Evolutionary conservation across 148 eudicot species (phyloP).

Genomic region (Silene uniflora): DNA sequence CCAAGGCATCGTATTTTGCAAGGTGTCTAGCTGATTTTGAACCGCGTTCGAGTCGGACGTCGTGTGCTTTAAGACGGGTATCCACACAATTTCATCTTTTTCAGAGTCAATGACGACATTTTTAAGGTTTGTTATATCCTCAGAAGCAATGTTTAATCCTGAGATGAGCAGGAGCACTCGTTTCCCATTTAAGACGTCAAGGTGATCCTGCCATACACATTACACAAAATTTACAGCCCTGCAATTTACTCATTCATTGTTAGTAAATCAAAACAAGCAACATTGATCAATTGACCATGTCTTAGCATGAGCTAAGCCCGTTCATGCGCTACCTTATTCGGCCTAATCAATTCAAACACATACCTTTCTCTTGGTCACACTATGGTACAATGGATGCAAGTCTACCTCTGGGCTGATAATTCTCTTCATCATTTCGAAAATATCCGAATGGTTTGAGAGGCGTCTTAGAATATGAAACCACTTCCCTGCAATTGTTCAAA

Average conservation of each 20-base stretch:
- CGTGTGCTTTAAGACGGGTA: constrained; percentile 26
- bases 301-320: no score
- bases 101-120: constrained; percentile 19
- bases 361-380: constrained; percentile 38
- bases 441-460: constrained; percentile 35
- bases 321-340: no score
- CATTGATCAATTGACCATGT: no score
- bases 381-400: constrained; percentile 32
- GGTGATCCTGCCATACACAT: constrained; percentile 19
- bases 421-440: constrained; percentile 43
- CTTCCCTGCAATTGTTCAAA: background rate
- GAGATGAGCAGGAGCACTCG: constrained; percentile 33
- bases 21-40: constrained; percentile 11
- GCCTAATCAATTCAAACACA: background rate
- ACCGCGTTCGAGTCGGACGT: constrained; percentile 17
- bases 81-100: constrained; percentile 31
- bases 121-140: constrained; percentile 28
- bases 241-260: no score
- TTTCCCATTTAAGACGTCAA: constrained; percentile 25
- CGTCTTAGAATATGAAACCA: constrained; percentile 16
- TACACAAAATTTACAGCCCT: no score
- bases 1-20: constrained; percentile 33
- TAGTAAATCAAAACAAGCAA: no score
- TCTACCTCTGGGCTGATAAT: constrained; percentile 36
- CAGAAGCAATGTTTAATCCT: constrained; percentile 23